Evolutionary conservation across 2,329 filamentous ascomycete species (phyloP).

Genomic region (Achaetomium macrosporum): DNA sequence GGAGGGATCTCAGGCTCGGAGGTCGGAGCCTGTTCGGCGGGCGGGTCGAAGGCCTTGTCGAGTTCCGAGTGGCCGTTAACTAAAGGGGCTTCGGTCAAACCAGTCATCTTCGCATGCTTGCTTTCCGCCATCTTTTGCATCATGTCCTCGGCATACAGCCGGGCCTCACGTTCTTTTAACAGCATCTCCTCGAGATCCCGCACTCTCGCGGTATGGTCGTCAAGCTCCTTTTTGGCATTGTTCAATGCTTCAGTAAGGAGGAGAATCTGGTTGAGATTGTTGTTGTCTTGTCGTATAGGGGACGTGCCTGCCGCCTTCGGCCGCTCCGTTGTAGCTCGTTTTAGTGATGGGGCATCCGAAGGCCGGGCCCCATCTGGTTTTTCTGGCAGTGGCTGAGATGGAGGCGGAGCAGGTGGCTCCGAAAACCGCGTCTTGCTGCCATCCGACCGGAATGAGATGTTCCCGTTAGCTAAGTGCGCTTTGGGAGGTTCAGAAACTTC

Average conservation of each 20-base stretch:
- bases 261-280: slow-evolving; percentile 63
- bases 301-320: slow-evolving; percentile 55
- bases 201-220: slow-evolving; percentile 72
- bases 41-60: slow-evolving; percentile 43
- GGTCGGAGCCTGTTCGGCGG: slow-evolving; percentile 29
- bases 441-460: slow-evolving; percentile 59
- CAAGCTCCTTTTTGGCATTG: slow-evolving; percentile 78
- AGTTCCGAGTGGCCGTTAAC: slow-evolving; percentile 34
- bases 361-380: slow-evolving; percentile 67
- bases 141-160: slow-evolving; percentile 77
- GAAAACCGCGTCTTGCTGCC: slow-evolving; percentile 73
- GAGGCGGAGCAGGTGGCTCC: slow-evolving; percentile 87
- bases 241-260: slow-evolving; percentile 80
- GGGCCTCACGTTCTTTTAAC: slow-evolving; percentile 70
- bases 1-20: slow-evolving; percentile 24
- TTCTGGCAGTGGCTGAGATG: slow-evolving; percentile 86
- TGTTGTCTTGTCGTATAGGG: slow-evolving; percentile 53
- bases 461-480: slow-evolving; percentile 45
- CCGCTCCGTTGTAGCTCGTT: slow-evolving; percentile 69
- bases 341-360: slow-evolving; percentile 55
- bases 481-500: slow-evolving; percentile 45
- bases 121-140: slow-evolving; percentile 63
- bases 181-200: slow-evolving; percentile 75
- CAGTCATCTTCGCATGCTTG: slow-evolving; percentile 36
- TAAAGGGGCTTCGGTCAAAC: slow-evolving; percentile 31